Evolutionary conservation across 2,329 filamentous ascomycete genomes (phyloP).

Genomic region (Periconia sp.): DNA sequence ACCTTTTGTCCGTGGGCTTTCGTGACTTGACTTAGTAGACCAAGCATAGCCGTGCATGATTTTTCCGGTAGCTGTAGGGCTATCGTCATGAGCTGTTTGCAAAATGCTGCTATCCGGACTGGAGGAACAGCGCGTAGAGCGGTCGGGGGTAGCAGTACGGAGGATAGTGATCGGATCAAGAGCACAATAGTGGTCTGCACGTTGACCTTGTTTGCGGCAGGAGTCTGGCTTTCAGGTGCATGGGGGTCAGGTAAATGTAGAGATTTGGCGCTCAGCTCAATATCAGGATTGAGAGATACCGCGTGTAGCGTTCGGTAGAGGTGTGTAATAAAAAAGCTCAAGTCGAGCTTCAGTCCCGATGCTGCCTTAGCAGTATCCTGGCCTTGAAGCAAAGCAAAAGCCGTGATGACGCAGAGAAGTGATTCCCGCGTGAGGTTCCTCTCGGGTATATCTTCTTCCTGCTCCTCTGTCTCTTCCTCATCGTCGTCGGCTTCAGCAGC

Average conservation of each 20-base stretch:
- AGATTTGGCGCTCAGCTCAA: slow-evolving; percentile 80
- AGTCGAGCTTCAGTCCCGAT: slow-evolving; percentile 81
- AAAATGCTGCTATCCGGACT: slow-evolving; percentile 85
- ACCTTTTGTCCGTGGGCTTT: slow-evolving; percentile 85
- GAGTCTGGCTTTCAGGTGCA: slow-evolving; percentile 47
- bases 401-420: slow-evolving; percentile 92
- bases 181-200: slow-evolving; percentile 94
- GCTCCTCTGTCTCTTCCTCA: slow-evolving; percentile 57
- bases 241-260: slow-evolving; percentile 73
- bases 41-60: slow-evolving; percentile 79
- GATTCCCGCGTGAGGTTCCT: slow-evolving; percentile 83
- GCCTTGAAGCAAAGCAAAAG: slow-evolving; percentile 92
- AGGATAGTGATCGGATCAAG: slow-evolving; percentile 83
- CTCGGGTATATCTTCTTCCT: slow-evolving; percentile 54
- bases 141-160: slow-evolving; percentile 77
- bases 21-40: slow-evolving; percentile 77
- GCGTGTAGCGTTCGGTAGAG: slow-evolving; percentile 86
- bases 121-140: slow-evolving; percentile 79
- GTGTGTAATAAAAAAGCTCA: slow-evolving; percentile 93
- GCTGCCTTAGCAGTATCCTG: slow-evolving; percentile 90
- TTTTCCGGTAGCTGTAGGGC: slow-evolving; percentile 91
- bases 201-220: slow-evolving; percentile 77
- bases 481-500: slow-evolving; percentile 53
- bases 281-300: slow-evolving; percentile 79
- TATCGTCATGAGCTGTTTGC: slow-evolving; percentile 85